Evolutionary conservation across 768 basidiomycete genomes (phyloP).

Genomic region (Phaeotremella skinneri): DNA sequence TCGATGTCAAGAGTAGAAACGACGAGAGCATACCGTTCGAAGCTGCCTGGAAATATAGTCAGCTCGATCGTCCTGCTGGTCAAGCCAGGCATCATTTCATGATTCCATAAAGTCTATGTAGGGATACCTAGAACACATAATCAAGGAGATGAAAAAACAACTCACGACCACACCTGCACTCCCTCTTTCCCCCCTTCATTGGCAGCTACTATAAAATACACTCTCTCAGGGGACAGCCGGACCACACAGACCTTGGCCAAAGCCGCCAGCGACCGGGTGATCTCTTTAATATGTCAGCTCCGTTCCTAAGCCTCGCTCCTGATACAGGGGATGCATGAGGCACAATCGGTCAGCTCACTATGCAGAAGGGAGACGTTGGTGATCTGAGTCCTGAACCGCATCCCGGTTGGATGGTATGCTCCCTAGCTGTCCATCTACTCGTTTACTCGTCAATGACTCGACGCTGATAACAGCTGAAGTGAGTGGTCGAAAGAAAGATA

Average conservation of each 20-base stretch:
- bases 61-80: no score
- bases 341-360: slow-evolving; percentile 27
- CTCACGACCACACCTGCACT: slow-evolving; percentile 52
- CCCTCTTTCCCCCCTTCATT: slow-evolving; percentile 48
- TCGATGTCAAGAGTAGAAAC: no score
- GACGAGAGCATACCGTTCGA: not conserved
- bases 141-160: not conserved
- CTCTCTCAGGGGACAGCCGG: slow-evolving; percentile 39
- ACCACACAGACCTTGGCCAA: slow-evolving; percentile 43
- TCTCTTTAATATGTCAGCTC: slow-evolving; percentile 33
- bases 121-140: no score
- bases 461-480: not conserved
- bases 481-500: not conserved
- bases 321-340: not conserved
- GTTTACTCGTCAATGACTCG: no score
- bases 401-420: slow-evolving; percentile 10
- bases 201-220: slow-evolving; percentile 49
- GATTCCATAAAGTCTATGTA: no score
- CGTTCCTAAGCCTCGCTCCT: not conserved
- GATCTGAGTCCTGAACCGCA: slow-evolving; percentile 49
- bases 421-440: not conserved
- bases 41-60: not conserved
- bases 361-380: slow-evolving; percentile 41
- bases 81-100: no score
- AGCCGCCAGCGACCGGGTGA: slow-evolving; percentile 39